Evolutionary conservation across 257 asterid species (phyloP), one percentile per base, ranked within the genome.

Genomic region (Misopates orontium): DNA sequence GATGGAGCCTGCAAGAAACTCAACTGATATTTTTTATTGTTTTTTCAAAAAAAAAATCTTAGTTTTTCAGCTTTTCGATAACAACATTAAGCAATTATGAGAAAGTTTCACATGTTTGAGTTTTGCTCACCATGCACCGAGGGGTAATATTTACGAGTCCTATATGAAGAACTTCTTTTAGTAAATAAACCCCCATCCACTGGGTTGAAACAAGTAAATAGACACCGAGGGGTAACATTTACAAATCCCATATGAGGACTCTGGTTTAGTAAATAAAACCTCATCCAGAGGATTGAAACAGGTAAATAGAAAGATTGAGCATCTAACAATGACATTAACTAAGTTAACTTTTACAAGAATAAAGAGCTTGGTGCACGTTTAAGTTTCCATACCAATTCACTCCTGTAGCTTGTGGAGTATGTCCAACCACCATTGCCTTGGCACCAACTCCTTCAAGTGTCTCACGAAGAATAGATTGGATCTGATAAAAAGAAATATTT

Each of bases 361-460:
- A 57, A 56, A 54, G 16, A 23, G 52, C 23, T 36, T 12, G 51
- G 60, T 62, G 48, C 3, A 58, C 50, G 39, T 36, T 59, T 44
- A 56, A 50, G 76, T 52, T 67, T 61, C 15, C 9, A 42, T 84
- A 93, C 99, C 99, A 87, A 74, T 93, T 93, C 25, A 85, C 95
- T 66, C 99, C 99, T 49, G 75, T 67, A 36, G 82, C 66, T 73
- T 93, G 99, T n/a, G 99, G 97, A 66, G 99, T 90, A 68, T 93
- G 99, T n/a, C 99, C 99, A 15, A 93, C 99, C 66, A 93, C 96
- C 99, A 93, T 93, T 39, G 87, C 96, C 73, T 84, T 87, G 66
- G 94, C 99, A 28, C 89, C 96, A 60, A 86, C 78, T 48, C 84
- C 90, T 79, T 75, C 65, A 69, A 93, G 93, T 21, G 99, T 89